Conservation (phyloP, 2,329 filamentous ascomycete species). For the Plenodomus lindquistii region DNA sequence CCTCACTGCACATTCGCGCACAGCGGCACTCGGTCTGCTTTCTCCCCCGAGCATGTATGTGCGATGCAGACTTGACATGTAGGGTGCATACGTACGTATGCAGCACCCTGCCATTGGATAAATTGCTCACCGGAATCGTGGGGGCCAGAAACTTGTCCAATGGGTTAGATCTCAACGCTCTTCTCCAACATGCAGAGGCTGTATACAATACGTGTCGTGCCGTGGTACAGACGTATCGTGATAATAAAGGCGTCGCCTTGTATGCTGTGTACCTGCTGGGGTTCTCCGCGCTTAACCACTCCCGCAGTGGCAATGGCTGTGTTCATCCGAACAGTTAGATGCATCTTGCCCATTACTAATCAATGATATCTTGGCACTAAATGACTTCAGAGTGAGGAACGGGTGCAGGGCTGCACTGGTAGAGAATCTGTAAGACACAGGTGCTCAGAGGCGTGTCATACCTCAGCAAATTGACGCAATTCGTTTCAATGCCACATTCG, state of each 20-base stretch:
- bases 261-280: no score
- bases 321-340: no score
- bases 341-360: no score
- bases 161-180: neutral
- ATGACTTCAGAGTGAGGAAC: no score
- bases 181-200: conserved; percentile 6
- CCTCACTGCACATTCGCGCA: conserved; percentile 16
- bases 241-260: conserved; percentile 4
- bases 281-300: no score
- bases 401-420: no score
- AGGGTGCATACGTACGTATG: conserved; percentile 13
- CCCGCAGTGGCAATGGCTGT: no score
- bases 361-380: no score
- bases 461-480: no score
- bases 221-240: neutral
- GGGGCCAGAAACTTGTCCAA: conserved; percentile 19
- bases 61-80: conserved; percentile 11
- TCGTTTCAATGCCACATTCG: no score
- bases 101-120: conserved; percentile 6
- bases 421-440: no score
- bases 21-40: conserved; percentile 5
- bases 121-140: conserved; percentile 21
- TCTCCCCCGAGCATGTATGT: neutral
- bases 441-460: no score
- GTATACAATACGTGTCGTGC: conserved; percentile 6